Base-by-base conservation (phyloP, 768 basidiomycete genomes). In the Russula foetens region DNA sequence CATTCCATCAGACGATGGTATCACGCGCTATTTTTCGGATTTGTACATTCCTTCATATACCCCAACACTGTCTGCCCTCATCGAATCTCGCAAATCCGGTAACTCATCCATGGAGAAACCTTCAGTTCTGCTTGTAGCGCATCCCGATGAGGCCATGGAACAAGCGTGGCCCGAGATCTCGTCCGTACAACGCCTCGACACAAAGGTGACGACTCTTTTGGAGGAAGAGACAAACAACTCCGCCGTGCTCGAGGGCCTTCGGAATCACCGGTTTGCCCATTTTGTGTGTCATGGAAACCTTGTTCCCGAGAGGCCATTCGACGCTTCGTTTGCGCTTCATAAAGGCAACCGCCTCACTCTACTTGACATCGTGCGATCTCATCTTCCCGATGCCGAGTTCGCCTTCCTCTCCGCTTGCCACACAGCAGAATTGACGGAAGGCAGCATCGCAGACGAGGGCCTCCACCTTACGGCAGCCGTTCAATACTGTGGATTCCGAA, bases 391-490 rank as follows among this genome's bases (percentile, higher is more conserved):
- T 35, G 35, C 35, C 4, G 35, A 35, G 14, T 35, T 35, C 14
- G 35, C 35, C 8, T 35, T 35, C 35, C 35, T 35, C 6, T 35
- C 35, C 8, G 35, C 35, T 35, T 35, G 35, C 14, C 35, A 35
- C 35, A 35, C 35, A 11, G 35, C 35, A 35, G 35, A 35, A 50
- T 7, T 24, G 56, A 51, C 35, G 26, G 46, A 54, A 3, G 39
- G 50, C 1, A 48, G 31, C 17, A 31, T 53, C 8, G 31, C 52
- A 4, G 61, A 62, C 4, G 63, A 65, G 26, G 24, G 29, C 3
- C 43, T 63, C 6, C 56, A 59, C 29, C 64, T 63, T 26, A 56
- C 62, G 0, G 62, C 62, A 8, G 64, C 56, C 3, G 49, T 65
- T 46, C 61, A 62, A 24, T 47, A 59, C 19, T 53, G 53, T n/a